Evolutionary conservation across 805 yeast species (phyloP).

Genomic region (Komagataella pseudopastoris): DNA sequence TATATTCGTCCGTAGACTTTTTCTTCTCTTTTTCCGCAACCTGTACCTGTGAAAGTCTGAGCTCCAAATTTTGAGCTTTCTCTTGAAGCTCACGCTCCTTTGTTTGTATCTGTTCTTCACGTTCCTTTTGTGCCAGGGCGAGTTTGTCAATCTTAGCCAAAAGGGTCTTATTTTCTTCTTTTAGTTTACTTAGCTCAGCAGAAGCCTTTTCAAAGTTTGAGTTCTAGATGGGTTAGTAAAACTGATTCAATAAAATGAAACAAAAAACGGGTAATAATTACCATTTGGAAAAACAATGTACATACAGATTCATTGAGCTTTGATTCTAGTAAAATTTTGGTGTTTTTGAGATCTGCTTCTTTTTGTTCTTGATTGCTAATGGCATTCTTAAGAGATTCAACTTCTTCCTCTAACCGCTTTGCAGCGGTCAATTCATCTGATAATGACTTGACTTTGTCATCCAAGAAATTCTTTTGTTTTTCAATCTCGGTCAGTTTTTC

Average conservation of each 20-base stretch:
- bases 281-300: not conserved
- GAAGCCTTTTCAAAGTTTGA: not conserved
- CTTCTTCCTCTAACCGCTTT: not conserved
- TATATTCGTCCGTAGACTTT: constrained; percentile 7
- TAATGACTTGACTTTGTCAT: not conserved
- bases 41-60: not conserved
- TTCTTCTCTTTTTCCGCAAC: constrained; percentile 5
- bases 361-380: not conserved
- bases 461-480: not conserved
- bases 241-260: not conserved
- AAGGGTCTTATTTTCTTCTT: not conserved
- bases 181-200: not conserved
- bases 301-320: not conserved
- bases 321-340: not conserved
- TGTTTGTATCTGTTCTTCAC: not conserved
- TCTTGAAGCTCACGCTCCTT: not conserved
- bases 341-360: not conserved
- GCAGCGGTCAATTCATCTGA: not conserved
- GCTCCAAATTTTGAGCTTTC: not conserved
- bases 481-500: not conserved
- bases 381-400: not conserved
- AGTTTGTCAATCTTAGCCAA: not conserved
- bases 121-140: not conserved
- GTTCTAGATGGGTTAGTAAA: not conserved
- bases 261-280: not conserved